Conservation (phyloP, 768 basidiomycete genomes). For the Mycena maculata region DNA sequence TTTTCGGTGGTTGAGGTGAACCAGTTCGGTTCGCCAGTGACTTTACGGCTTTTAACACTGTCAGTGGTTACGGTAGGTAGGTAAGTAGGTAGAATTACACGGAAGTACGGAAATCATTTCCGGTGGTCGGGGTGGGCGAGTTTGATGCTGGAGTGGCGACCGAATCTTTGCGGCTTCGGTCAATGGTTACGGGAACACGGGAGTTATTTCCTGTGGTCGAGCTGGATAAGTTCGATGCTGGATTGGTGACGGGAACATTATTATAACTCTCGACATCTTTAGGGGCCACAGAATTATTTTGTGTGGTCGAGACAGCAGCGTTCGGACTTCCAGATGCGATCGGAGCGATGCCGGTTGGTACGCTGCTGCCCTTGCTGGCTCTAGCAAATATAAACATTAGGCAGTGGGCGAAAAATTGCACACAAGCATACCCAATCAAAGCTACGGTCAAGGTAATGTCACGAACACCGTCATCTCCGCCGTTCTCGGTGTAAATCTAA, state of each 20-base stretch:
- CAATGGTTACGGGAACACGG: too few species aligned
- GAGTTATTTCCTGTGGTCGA: not conserved
- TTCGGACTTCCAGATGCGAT: conserved; percentile 4
- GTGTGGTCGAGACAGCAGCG: not conserved
- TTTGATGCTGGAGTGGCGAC: not conserved
- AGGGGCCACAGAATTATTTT: conserved; percentile 2
- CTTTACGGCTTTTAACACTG: too few species aligned
- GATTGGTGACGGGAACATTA: too few species aligned
- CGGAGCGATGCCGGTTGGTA: not conserved
- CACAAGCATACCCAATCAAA: conserved; percentile 5
- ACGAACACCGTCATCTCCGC: not conserved
- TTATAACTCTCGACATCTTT: too few species aligned
- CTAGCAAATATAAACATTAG: not conserved
- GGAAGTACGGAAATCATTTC: too few species aligned
- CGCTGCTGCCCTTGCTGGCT: not conserved
- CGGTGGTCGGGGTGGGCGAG: too few species aligned
- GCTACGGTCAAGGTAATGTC: conserved; percentile 5
- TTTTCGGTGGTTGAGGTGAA: too few species aligned
- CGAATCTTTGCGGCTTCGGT: not conserved
- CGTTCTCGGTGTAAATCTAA: conserved; percentile 2
- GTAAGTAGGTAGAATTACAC: too few species aligned
- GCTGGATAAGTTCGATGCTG: too few species aligned
- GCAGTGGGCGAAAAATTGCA: conserved; percentile 1
- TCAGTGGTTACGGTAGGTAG: too few species aligned
- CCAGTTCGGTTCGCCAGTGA: too few species aligned